Percentiles rank a stretch among this genome's conserved stretches.
These are phyloP conservation scores for Exophiala phaeomuriformis DNA, from an alignment of 2,329 filamentous ascomycete genomes.

Conservation along the genomic window DNA sequence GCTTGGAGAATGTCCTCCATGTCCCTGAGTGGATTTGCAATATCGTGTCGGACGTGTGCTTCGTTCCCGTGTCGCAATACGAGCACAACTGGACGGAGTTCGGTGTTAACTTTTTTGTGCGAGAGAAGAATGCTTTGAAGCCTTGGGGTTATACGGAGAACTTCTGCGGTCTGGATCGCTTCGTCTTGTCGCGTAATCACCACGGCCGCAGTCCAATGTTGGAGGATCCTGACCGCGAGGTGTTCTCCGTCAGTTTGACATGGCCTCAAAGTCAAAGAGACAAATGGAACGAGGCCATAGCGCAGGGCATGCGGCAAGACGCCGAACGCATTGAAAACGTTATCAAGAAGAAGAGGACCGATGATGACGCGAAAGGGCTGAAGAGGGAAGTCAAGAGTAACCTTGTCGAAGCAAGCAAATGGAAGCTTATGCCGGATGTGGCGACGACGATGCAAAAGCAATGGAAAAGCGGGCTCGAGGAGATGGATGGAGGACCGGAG, in stretches of 20 bases:
- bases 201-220: conserved; percentile 26
- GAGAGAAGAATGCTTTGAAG: conserved; percentile 14
- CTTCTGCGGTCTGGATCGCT: conserved; percentile 26
- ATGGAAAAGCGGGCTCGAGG: conserved; percentile 3
- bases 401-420: conserved; percentile 10
- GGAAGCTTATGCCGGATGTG: conserved; percentile 15
- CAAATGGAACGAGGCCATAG: conserved; percentile 18
- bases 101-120: conserved; percentile 24
- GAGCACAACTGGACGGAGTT: conserved; percentile 26
- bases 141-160: conserved; percentile 27
- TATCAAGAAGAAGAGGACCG: conserved; percentile 7
- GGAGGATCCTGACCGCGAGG: conserved; percentile 26
- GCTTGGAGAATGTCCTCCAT: conserved; percentile 32
- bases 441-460: conserved; percentile 4
- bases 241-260: conserved; percentile 26
- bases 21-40: conserved; percentile 34
- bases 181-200: conserved; percentile 20
- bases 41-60: conserved; percentile 25
- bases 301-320: conserved; percentile 6
- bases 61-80: conserved; percentile 13
- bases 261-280: conserved; percentile 26
- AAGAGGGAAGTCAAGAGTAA: conserved; percentile 13
- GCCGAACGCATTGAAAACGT: conserved; percentile 13
- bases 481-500: not conserved
- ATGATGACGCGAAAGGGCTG: conserved; percentile 4